Conservation (phyloP, 2,329 filamentous ascomycete species). For the Akanthomyces lecanii region DNA sequence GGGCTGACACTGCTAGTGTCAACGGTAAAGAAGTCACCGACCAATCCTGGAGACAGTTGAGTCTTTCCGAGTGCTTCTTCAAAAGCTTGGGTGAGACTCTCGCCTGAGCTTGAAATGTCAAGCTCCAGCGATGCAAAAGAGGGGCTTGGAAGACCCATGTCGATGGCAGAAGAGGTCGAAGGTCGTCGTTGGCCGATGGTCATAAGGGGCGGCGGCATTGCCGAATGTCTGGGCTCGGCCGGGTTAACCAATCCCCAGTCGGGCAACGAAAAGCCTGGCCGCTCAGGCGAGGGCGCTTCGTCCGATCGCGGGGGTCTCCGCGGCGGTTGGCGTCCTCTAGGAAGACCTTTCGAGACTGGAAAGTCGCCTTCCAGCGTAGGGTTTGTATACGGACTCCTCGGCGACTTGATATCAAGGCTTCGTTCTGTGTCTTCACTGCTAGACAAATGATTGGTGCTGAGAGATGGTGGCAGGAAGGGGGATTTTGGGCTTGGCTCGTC, state of each 20-base stretch:
- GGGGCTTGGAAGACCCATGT: constrained; percentile 34
- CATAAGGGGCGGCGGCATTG: constrained; percentile 33
- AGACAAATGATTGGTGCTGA: background rate
- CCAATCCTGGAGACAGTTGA: background rate
- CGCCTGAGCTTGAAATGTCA: constrained; percentile 31
- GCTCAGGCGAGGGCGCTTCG: constrained; percentile 8
- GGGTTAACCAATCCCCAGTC: constrained; percentile 29
- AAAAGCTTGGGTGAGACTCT: constrained; percentile 30
- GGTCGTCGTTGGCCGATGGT: constrained; percentile 21
- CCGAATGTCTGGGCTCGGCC: constrained; percentile 29
- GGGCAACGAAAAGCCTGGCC: constrained; percentile 21
- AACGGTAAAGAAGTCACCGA: constrained; percentile 21
- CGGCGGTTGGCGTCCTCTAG: constrained; percentile 30
- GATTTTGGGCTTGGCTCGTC: constrained; percentile 9
- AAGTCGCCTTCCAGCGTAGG: constrained; percentile 31
- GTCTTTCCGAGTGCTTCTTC: constrained; percentile 22
- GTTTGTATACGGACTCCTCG: constrained; percentile 27
- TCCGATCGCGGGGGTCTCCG: constrained; percentile 17
- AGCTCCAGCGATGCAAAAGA: constrained; percentile 33
- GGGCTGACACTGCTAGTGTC: constrained; percentile 1
- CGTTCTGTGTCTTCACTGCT: constrained; percentile 12
- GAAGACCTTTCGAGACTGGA: constrained; percentile 32
- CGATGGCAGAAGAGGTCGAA: constrained; percentile 25
- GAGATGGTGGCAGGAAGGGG: background rate
- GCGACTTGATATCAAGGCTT: constrained; percentile 16